phyloP scores from a whole-genome alignment of 1,284 basidiomycete species.

The Leccinum proliferum region DNA sequence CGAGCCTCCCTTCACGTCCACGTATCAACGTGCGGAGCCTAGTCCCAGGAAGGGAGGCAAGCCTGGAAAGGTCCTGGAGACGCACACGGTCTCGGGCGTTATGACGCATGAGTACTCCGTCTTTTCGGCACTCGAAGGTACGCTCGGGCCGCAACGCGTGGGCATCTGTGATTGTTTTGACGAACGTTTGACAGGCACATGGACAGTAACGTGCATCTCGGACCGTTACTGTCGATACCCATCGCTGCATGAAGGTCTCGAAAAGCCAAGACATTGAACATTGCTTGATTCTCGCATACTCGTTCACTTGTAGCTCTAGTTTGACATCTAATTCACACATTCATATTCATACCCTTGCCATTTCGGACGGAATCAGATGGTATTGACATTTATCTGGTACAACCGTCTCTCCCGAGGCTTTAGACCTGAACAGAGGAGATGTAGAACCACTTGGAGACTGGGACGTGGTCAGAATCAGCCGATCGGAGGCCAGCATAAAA shows the following conservation, averaged over 20 bases:
- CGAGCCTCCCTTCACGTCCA: constrained; percentile 94
- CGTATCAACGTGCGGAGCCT: constrained; percentile 79
- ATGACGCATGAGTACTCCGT: constrained; percentile 78
- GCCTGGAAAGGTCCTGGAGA: constrained; percentile 75
- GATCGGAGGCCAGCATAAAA: constrained; percentile 9
- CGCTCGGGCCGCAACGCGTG: constrained; percentile 18
- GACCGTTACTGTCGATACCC: constrained; percentile 85
- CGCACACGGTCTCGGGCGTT: constrained; percentile 83
- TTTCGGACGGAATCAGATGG: background rate
- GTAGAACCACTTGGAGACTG: constrained; percentile 89
- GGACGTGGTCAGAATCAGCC: constrained; percentile 29
- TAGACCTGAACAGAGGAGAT: constrained; percentile 81
- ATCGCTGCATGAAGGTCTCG: constrained; percentile 35
- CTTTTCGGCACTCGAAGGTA: constrained; percentile 84
- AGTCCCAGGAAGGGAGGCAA: constrained; percentile 57
- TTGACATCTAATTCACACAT: constrained; percentile 7
- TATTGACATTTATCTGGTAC: constrained; percentile 6
- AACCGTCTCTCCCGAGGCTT: background rate
- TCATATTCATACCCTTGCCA: background rate
- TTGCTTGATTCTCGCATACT: constrained; percentile 10
- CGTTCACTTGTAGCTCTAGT: constrained; percentile 31
- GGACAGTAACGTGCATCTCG: constrained; percentile 88
- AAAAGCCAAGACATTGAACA: constrained; percentile 23
- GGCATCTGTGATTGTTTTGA: constrained; percentile 9
- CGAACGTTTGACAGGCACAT: constrained; percentile 55